Conservation (phyloP, 495 filamentous ascomycete genomes). For the Penicillium flavigenum region DNA sequence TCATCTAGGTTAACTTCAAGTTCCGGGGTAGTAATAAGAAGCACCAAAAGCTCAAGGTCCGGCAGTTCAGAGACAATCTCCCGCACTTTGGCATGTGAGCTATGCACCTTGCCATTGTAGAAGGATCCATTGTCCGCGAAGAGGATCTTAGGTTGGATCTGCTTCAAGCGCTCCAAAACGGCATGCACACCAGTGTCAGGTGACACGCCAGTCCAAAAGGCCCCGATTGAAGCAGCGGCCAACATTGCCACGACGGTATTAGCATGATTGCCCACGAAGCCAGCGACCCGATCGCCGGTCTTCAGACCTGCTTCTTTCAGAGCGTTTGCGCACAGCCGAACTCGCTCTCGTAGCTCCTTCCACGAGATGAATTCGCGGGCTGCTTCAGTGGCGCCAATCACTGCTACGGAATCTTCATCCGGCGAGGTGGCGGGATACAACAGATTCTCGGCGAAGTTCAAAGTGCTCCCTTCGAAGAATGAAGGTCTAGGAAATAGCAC, state of each 20-base stretch:
- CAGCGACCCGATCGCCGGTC: constrained; percentile 72
- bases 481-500: constrained; percentile 80
- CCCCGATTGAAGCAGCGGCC: constrained; percentile 73
- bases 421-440: constrained; percentile 67
- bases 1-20: constrained; percentile 49
- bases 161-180: constrained; percentile 76
- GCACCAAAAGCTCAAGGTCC: constrained; percentile 61
- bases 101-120: constrained; percentile 85
- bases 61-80: constrained; percentile 66
- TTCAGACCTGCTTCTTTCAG: constrained; percentile 63
- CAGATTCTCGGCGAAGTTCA: constrained; percentile 94
- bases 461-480: constrained; percentile 74
- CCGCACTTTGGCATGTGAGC: constrained; percentile 66
- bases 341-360: constrained; percentile 74
- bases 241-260: constrained; percentile 87
- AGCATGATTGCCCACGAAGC: constrained; percentile 83
- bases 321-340: constrained; percentile 68
- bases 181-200: constrained; percentile 78
- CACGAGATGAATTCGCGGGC: constrained; percentile 70
- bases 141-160: constrained; percentile 76
- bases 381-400: constrained; percentile 74
- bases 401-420: constrained; percentile 56
- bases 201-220: constrained; percentile 88
- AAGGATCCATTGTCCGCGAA: constrained; percentile 84
- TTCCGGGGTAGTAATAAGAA: constrained; percentile 62